Base-by-base conservation (phyloP, 1,284 basidiomycete species). In the Salmacisia buchloeana region DNA sequence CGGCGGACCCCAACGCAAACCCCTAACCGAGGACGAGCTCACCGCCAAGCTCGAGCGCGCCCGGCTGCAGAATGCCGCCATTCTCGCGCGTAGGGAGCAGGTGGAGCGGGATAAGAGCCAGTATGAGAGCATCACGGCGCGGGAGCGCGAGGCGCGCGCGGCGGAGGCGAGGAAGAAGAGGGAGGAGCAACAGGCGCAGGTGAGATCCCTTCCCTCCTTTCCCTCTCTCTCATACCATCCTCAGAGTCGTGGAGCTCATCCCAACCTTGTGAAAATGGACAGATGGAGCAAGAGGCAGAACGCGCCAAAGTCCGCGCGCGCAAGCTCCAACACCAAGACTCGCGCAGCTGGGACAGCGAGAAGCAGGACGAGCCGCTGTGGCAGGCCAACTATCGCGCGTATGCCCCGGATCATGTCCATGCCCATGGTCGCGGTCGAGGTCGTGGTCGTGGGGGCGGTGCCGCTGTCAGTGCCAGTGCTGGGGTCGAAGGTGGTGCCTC, bases 301-400 rank as follows among this genome's bases (percentile, higher is more conserved):
- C 39, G 60, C 7, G 43, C 25, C 41, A 61, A 61, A 27, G 31
- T 27, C 29, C 39, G 60, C 52, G 41, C 39, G 25, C 33, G 60
- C 1, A 61, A 61, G 18, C 39, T 61, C 35, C 43, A 45, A n/a
- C 52, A 61, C 21, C 60, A 46, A 34, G 41, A 61, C 18, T 25
- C 39, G 7, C 38, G 60, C 27, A 49, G 36, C 27, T 61, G 60
- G 60, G 60, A 61, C 25, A 56, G 46, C 23, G 60, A 61, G 29
- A 61, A 61, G 43, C 25, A 49, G 38, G 60, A 61, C 15, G 60
- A 61, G n/a, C 39, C 27, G 33, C 38, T 60, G 0, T 61, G 60
- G 60, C 33, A 41, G 25, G 33, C 46, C 39, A 61, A 49, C 7
- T 33, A 31, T 39, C 39, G 54, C 6, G 43, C 45, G 1, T 61